Conservation (phyloP, 2,329 filamentous ascomycete species). For the Chaetoscypha palmicola region DNA sequence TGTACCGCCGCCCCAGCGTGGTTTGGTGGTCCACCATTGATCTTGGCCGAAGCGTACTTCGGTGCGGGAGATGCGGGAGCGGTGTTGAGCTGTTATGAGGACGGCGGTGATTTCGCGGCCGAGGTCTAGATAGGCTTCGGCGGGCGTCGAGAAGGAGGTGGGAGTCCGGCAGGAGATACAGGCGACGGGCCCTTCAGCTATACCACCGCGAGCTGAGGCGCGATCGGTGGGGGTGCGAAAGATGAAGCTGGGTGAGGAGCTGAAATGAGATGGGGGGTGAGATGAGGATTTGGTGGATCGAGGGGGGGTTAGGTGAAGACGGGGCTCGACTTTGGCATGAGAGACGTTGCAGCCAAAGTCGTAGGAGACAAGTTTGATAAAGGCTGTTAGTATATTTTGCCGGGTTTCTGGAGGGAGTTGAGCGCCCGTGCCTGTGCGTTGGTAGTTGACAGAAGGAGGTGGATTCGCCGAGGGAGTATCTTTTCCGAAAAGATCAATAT, state of each 20-base stretch:
- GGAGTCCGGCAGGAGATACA: conserved; percentile 52
- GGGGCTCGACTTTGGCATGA: conserved; percentile 50
- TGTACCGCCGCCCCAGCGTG: conserved; percentile 55
- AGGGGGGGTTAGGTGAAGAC: conserved; percentile 44
- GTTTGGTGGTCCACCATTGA: conserved; percentile 55
- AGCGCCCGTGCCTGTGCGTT: conserved; percentile 44
- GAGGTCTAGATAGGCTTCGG: conserved; percentile 56
- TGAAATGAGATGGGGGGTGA: conserved; percentile 45
- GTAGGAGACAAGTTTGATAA: conserved; percentile 58
- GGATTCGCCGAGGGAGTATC: conserved; percentile 18
- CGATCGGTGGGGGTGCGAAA: conserved; percentile 54
- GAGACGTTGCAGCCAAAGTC: conserved; percentile 58
- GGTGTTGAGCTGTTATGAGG: conserved; percentile 57
- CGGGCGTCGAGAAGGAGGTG: conserved; percentile 43
- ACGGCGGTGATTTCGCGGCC: conserved; percentile 54
- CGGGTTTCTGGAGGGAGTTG: conserved; percentile 53
- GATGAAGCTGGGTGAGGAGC: conserved; percentile 51
- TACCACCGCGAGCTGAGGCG: conserved; percentile 50
- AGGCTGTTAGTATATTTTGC: conserved; percentile 49
- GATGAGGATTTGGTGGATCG: conserved; percentile 27
- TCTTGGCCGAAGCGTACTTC: conserved; percentile 52
- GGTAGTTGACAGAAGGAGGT: conserved; percentile 26
- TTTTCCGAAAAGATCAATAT: not conserved
- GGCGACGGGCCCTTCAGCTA: conserved; percentile 55
- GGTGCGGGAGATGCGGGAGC: conserved; percentile 48